Percentiles rank a stretch among this genome's conserved stretches.
phyloP scores from a whole-genome alignment of 2,329 filamentous ascomycete species.

The Diaporthe aspalathi region DNA sequence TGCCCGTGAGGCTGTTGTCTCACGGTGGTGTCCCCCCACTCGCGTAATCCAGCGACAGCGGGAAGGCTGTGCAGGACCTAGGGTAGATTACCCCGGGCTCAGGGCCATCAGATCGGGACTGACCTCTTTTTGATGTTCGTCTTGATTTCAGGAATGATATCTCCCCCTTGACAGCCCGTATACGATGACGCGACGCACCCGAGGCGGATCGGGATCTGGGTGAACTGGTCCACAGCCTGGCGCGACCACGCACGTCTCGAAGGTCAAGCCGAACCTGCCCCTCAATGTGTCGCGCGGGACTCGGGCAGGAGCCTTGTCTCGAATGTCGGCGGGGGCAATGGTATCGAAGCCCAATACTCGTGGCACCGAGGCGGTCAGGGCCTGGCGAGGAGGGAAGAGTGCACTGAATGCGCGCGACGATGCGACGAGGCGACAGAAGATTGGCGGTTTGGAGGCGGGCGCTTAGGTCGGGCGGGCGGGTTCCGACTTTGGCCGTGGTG shows the following conservation, averaged over 20 bases:
- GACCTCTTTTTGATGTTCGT: conserved; percentile 12
- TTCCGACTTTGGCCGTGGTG: conserved; percentile 13
- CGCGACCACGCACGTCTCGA: conserved; percentile 2
- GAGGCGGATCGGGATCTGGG: conserved; percentile 6
- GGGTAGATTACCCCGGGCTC: conserved; percentile 19
- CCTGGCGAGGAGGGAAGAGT: neutral
- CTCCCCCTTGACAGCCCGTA: conserved; percentile 14
- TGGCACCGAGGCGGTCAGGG: neutral
- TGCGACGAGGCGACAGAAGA: conserved; percentile 24
- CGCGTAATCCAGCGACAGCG: conserved; percentile 31
- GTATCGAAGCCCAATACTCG: neutral
- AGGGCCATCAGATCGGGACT: conserved; percentile 23
- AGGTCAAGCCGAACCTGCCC: neutral
- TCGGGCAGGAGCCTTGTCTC: neutral
- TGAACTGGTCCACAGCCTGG: conserved; percentile 17
- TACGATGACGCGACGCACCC: conserved; percentile 22
- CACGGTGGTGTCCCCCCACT: conserved; percentile 23
- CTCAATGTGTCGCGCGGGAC: conserved; percentile 20
- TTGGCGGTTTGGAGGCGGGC: conserved; percentile 9
- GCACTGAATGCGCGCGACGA: conserved; percentile 15
- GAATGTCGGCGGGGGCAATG: neutral
- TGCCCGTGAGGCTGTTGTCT: conserved; percentile 5
- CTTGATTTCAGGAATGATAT: neutral
- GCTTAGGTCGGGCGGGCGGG: conserved; percentile 23
- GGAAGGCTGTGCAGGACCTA: conserved; percentile 29